Percentiles rank a stretch among this genome's conserved stretches.
These are phyloP conservation scores for Plantago elongata DNA, from an alignment of 257 asterid species.

Conservation along the genomic window DNA sequence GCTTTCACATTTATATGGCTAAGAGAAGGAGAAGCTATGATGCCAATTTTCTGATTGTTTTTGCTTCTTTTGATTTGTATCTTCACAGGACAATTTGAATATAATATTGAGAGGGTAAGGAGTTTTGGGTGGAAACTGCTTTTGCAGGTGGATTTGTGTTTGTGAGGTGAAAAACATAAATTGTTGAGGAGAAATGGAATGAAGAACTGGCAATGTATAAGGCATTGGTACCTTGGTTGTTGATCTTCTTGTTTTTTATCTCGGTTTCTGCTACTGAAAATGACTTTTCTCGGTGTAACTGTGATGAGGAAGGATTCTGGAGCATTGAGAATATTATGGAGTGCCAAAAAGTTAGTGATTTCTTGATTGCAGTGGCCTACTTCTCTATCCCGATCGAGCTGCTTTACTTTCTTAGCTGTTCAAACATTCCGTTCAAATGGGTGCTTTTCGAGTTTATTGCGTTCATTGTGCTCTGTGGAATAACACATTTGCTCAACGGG, in stretches of 20 bases:
- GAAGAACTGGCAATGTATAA: slow-evolving; percentile 53
- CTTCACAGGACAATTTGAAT: background rate
- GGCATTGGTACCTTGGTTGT: slow-evolving; percentile 39
- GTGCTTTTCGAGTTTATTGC: slow-evolving; percentile 79
- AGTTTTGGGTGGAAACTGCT: slow-evolving; percentile 9
- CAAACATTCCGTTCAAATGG: slow-evolving; percentile 85
- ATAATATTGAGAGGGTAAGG: too few relatives aligned
- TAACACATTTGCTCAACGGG: slow-evolving; percentile 88
- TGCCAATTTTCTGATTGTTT: background rate
- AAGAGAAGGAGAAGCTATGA: too few relatives aligned
- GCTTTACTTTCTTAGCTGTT: slow-evolving; percentile 78
- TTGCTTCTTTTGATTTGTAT: slow-evolving; percentile 4
- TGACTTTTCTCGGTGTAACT: slow-evolving; percentile 51
- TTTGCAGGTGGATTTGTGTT: slow-evolving; percentile 17
- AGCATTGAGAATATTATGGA: slow-evolving; percentile 53
- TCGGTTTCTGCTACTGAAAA: slow-evolving; percentile 41
- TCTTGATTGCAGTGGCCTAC: slow-evolving; percentile 88
- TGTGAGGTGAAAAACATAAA: slow-evolving; percentile 14
- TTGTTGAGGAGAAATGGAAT: slow-evolving; percentile 18
- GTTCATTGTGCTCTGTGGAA: slow-evolving; percentile 90
- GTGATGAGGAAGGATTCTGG: slow-evolving; percentile 87
- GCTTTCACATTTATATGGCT: too few relatives aligned
- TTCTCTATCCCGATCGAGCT: slow-evolving; percentile 95
- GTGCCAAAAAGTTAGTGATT: slow-evolving; percentile 76
- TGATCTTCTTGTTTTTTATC: slow-evolving; percentile 38